Evolutionary conservation across 2,329 filamentous ascomycete species (phyloP).

Genomic region (Xylaria sp.): DNA sequence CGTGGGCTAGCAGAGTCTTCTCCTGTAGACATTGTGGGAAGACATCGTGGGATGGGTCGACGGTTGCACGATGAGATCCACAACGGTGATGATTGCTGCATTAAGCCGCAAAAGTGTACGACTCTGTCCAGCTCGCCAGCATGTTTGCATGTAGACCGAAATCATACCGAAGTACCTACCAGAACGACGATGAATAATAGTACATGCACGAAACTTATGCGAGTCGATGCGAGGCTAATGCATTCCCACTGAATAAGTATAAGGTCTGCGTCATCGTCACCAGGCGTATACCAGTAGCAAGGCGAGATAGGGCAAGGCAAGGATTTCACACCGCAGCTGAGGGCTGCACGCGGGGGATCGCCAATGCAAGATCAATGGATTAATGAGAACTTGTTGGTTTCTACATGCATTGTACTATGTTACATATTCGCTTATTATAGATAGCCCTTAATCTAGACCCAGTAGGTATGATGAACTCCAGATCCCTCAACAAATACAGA

Average conservation of each 20-base stretch:
- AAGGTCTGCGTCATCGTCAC: not conserved
- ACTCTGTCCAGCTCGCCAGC: too few relatives aligned
- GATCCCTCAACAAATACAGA: constrained; percentile 22
- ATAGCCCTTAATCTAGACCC: constrained; percentile 22
- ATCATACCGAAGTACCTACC: not conserved
- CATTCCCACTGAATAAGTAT: not conserved
- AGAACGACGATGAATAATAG: too few relatives aligned
- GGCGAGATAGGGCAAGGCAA: constrained; percentile 1
- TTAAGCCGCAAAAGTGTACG: not conserved
- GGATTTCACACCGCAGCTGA: constrained; percentile 5
- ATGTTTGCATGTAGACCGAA: not conserved
- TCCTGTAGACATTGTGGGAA: not conserved
- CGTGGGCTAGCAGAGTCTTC: constrained; percentile 9
- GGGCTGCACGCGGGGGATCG: constrained; percentile 29
- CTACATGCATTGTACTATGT: constrained; percentile 4
- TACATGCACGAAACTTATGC: not conserved
- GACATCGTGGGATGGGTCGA: constrained; percentile 2
- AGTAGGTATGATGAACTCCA: constrained; percentile 3
- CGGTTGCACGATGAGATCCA: constrained; percentile 7
- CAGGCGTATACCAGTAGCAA: constrained; percentile 1
- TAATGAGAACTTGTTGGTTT: constrained; percentile 7
- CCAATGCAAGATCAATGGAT: constrained; percentile 31
- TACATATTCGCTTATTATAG: constrained; percentile 32
- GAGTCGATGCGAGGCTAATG: not conserved
- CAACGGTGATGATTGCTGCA: not conserved